Percentiles rank a stretch among this genome's conserved stretches.
Evolutionary conservation across 768 basidiomycete genomes (phyloP).

Genomic region (Trametes elegans): DNA sequence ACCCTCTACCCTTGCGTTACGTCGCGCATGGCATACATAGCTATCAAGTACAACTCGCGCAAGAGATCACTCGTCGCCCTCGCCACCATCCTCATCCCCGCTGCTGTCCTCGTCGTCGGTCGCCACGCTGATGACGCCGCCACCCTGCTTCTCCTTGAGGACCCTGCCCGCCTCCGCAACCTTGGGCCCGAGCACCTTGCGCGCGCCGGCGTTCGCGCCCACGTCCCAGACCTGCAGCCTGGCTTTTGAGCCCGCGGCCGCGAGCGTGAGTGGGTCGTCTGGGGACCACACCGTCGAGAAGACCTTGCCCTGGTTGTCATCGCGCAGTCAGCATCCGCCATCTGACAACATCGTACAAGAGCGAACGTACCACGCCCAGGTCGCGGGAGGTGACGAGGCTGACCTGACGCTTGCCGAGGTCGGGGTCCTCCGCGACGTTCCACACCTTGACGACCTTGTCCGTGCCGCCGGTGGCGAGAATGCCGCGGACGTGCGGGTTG

Average conservation of each 20-base stretch:
- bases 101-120: conserved; percentile 71
- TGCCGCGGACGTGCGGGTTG: conserved; percentile 86
- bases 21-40: neutral
- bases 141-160: conserved; percentile 61
- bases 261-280: conserved; percentile 90
- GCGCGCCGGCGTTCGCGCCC: conserved; percentile 74
- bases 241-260: conserved; percentile 92
- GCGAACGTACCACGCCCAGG: conserved; percentile 75
- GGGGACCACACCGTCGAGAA: conserved; percentile 92
- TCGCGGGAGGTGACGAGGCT: conserved; percentile 86
- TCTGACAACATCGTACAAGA: neutral
- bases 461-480: conserved; percentile 89
- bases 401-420: conserved; percentile 65
- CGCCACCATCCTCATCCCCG: conserved; percentile 39
- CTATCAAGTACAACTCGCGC: neutral
- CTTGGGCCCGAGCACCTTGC: conserved; percentile 81
- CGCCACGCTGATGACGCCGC: conserved; percentile 67
- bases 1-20: neutral
- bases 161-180: conserved; percentile 68
- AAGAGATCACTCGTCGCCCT: conserved; percentile 14
- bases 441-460: conserved; percentile 97
- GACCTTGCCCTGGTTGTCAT: conserved; percentile 77
- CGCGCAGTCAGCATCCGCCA: neutral
- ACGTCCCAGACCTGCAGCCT: conserved; percentile 97
- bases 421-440: conserved; percentile 75